Conservation (phyloP, 371 early-diverging fungal genomes). For the Synchytrium microbalum region DNA sequence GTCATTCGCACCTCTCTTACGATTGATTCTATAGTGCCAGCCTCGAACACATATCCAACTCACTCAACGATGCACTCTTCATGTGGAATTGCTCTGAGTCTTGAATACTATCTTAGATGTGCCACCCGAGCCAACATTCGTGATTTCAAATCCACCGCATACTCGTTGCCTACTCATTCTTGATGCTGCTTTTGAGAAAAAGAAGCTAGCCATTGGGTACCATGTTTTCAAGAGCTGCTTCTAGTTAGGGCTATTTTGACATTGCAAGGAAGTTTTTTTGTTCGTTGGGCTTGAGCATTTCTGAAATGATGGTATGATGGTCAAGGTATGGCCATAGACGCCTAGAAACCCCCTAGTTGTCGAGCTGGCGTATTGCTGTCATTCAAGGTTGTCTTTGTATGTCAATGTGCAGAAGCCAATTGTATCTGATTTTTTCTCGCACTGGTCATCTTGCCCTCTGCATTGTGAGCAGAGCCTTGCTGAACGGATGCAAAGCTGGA, state of each 20-base stretch:
- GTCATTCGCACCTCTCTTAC: too few species aligned
- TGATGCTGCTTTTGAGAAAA: conserved; percentile 51
- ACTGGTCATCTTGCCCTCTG: conserved; percentile 25
- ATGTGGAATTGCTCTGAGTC: conserved; percentile 65
- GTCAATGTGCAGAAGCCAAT: too few species aligned
- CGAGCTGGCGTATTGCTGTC: conserved; percentile 80
- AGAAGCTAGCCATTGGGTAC: conserved; percentile 53
- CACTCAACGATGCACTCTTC: conserved; percentile 62
- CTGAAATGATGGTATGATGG: conserved; percentile 46
- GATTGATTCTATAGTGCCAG: conserved; percentile 55
- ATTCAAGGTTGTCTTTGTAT: conserved; percentile 78
- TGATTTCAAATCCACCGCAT: conserved; percentile 49
- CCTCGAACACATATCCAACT: conserved; percentile 62
- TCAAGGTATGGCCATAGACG: conserved; percentile 83
- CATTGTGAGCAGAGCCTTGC: conserved; percentile 53
- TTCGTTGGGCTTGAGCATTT: background rate
- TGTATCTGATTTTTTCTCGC: background rate
- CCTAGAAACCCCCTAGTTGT: conserved; percentile 81
- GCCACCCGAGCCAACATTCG: conserved; percentile 64
- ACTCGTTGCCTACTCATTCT: too few species aligned
- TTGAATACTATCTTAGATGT: conserved; percentile 45
- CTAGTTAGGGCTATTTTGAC: too few species aligned
- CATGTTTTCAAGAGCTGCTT: conserved; percentile 73
- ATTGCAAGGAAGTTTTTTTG: background rate
- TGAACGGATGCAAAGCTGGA: conserved; percentile 52